Evolutionary conservation across 495 filamentous ascomycete species (phyloP).

Genomic region (Aspergillus bridgeri): DNA sequence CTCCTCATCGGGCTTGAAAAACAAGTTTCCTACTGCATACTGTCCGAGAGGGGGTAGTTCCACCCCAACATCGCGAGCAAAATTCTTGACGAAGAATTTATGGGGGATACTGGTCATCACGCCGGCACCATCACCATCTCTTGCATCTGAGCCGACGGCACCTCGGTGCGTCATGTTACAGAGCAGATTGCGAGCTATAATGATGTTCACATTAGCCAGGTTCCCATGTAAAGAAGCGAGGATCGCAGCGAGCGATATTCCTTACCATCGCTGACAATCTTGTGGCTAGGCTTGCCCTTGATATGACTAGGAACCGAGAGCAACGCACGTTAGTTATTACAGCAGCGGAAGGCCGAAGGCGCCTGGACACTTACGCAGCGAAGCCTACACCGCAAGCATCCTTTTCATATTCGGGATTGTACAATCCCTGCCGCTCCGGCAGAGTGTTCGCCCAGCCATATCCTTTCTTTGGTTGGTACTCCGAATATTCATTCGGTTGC

Average conservation of each 20-base stretch:
- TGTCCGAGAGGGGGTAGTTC: constrained; percentile 84
- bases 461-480: constrained; percentile 85
- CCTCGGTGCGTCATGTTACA: constrained; percentile 99
- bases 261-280: constrained; percentile 98
- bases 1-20: constrained; percentile 95
- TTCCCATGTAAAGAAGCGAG: neutral
- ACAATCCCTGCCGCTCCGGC: constrained; percentile 96
- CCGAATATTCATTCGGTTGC: constrained; percentile 61
- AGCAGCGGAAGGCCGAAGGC: neutral
- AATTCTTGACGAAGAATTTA: constrained; percentile 98
- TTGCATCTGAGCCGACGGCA: constrained; percentile 94
- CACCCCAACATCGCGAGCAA: constrained; percentile 82
- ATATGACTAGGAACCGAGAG: constrained; percentile 64
- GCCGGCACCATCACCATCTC: constrained; percentile 96
- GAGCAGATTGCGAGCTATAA: constrained; percentile 78
- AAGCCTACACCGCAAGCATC: constrained; percentile 99
- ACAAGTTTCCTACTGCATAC: constrained; percentile 96
- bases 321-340: neutral
- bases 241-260: constrained; percentile 4
- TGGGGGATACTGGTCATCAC: constrained; percentile 99
- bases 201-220: constrained; percentile 10
- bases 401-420: constrained; percentile 94
- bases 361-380: constrained; percentile 70
- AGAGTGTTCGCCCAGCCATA: constrained; percentile 92
- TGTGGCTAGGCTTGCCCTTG: constrained; percentile 96